Conservation (phyloP, 1,284 basidiomycete genomes). For the Tilletia setariae region DNA sequence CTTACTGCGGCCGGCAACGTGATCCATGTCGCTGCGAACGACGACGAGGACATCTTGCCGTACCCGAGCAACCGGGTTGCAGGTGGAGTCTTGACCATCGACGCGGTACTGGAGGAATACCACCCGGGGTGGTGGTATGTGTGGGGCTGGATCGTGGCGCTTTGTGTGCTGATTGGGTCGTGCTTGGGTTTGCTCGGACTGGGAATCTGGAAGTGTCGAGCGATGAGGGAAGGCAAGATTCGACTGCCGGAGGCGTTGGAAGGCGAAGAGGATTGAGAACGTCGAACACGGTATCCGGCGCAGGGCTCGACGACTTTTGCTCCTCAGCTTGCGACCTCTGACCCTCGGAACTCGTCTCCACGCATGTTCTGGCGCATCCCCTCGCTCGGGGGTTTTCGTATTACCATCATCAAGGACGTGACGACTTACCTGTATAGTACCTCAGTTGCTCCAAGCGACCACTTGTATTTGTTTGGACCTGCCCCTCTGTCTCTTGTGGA, state of each 20-base stretch:
- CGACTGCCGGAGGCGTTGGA: conserved; percentile 30
- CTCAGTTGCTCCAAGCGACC: no score
- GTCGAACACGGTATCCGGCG: no score
- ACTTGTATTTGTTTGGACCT: no score
- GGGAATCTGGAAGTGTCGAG: conserved; percentile 4
- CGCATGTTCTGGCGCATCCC: no score
- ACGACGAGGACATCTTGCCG: not conserved
- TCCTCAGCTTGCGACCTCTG: no score
- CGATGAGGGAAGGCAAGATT: conserved; percentile 15
- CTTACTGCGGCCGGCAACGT: not conserved
- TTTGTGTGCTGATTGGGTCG: not conserved
- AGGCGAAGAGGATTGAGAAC: conserved; percentile 30
- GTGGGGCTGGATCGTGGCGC: conserved; percentile 27
- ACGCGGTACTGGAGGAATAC: conserved; percentile 78
- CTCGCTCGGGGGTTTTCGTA: no score
- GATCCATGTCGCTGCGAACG: no score
- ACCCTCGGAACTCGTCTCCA: no score
- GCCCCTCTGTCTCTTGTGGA: no score
- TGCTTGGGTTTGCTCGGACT: not conserved
- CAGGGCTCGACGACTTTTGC: no score
- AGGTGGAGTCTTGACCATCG: conserved; percentile 78
- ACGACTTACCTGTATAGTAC: no score
- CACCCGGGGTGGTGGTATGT: conserved; percentile 60
- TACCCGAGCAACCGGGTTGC: not conserved
- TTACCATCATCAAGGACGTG: no score